Conservation (phyloP, 805 yeast species). For the Maudiozyma saulgeensis region DNA sequence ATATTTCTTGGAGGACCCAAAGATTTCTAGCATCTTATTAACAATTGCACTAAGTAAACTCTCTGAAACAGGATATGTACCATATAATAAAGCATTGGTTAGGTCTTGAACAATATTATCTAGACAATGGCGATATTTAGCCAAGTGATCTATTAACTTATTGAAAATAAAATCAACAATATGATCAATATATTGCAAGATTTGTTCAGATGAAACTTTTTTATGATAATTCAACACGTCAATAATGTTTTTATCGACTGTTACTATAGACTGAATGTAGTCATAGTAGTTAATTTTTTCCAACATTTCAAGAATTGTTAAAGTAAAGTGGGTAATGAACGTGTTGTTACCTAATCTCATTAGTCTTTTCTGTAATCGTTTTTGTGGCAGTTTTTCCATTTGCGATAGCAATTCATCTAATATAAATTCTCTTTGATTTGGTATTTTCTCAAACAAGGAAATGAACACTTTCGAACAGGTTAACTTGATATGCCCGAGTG, state of each 20-base stretch:
- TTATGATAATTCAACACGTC: conserved; percentile 2
- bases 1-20: conserved; percentile 31
- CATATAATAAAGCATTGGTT: conserved; percentile 36
- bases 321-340: conserved; percentile 23
- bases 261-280: not conserved
- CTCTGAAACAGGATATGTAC: conserved; percentile 59
- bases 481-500: conserved; percentile 16
- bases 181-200: conserved; percentile 13
- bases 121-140: conserved; percentile 31
- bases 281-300: conserved; percentile 16
- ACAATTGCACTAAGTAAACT: conserved; percentile 37
- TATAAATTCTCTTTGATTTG: conserved; percentile 50
- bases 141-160: conserved; percentile 19
- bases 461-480: conserved; percentile 22
- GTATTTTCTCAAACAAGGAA: conserved; percentile 33
- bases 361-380: conserved; percentile 29
- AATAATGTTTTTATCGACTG: conserved; percentile 1
- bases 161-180: conserved; percentile 18
- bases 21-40: conserved; percentile 33
- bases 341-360: conserved; percentile 10
- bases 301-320: conserved; percentile 19
- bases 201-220: conserved; percentile 2
- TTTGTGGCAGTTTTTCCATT: conserved; percentile 40
- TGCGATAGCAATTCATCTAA: conserved; percentile 49
- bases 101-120: conserved; percentile 54